Base-by-base conservation (phyloP, 2,329 filamentous ascomycete genomes). In the Botrytis cinerea region DNA sequence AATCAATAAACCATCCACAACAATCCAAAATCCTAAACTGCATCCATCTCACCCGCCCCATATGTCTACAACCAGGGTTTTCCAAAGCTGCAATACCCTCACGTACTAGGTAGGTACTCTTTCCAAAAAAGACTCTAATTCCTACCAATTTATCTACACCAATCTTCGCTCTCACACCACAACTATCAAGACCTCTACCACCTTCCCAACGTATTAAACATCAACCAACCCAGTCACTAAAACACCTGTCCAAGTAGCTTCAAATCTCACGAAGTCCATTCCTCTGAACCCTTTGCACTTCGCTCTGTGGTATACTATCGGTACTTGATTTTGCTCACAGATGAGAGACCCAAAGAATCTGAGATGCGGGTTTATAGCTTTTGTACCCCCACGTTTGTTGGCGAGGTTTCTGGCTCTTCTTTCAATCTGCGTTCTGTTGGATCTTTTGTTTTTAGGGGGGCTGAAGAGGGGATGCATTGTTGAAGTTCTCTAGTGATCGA, bases 181-280 rank as follows among this genome's bases (percentile, higher is more conserved):
- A 14, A n/a, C 2, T 10, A 25, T 4, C 25, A n/a, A 51, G 25
- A n/a, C 1, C 25, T 7, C 5, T 7, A n/a, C 14, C 48, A n/a
- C 4, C 25, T 7, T 51, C 25, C 48, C 48, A n/a, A 51, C 10
- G 5, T 0, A n/a, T 51, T 10, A 1, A 51, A 16, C 2, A 51
- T n/a, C 48, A n/a, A 51, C 48, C 25, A 51, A n/a, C 25, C 25
- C 9, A n/a, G 25, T 12, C 5, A 14, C 48, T 14, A 3, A 51
- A n/a, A 2, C 25, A 0, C 12, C 48, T n/a, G 25, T n/a, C 5
- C 12, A 14, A 8, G 10, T 14, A 14, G 4, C 1, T 7, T 14
- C 10, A 6, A 51, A 51, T n/a, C 1, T 14, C 25, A 22, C 25
- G 25, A 51, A n/a, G 4, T 10, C 4, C 25, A n/a, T 51, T 2